These are phyloP conservation scores for Exophiala calicioides DNA, from an alignment of 2,329 filamentous ascomycete genomes.

Conservation along the genomic window DNA sequence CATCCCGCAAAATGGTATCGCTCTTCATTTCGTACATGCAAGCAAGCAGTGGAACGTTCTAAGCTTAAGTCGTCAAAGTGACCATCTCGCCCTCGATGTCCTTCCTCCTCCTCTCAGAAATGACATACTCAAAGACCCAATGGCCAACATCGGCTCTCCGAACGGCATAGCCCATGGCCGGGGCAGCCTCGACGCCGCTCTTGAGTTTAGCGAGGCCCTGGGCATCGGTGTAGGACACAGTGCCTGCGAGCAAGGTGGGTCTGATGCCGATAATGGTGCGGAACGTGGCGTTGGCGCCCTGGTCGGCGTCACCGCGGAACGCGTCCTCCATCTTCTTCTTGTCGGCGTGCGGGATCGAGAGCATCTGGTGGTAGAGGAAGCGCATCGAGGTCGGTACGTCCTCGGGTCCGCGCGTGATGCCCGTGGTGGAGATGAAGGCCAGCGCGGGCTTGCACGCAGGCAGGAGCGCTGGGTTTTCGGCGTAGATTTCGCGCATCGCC, in stretches of 20 bases:
- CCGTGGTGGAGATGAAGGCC: slow-evolving; percentile 38
- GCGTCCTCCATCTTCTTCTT: slow-evolving; percentile 42
- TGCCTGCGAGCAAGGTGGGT: slow-evolving; percentile 37
- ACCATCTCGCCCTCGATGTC: slow-evolving; percentile 31
- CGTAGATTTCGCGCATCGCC: slow-evolving; percentile 31
- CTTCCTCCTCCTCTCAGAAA: slow-evolving; percentile 23
- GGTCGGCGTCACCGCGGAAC: slow-evolving; percentile 33
- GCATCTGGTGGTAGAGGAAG: slow-evolving; percentile 37
- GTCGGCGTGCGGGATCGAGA: slow-evolving; percentile 38
- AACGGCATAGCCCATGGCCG: slow-evolving; percentile 39
- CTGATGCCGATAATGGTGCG: slow-evolving; percentile 35
- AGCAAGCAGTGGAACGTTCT: no score
- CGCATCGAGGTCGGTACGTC: slow-evolving; percentile 36
- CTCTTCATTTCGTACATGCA: no score
- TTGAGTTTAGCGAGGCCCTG: slow-evolving; percentile 33
- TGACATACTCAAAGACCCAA: slow-evolving; percentile 38
- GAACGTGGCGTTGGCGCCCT: slow-evolving; percentile 36
- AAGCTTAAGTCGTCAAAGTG: slow-evolving; percentile 26
- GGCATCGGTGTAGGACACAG: slow-evolving; percentile 22
- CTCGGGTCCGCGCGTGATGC: slow-evolving; percentile 31
- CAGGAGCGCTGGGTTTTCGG: slow-evolving; percentile 9
- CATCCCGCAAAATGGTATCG: no score
- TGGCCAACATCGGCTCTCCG: slow-evolving; percentile 39
- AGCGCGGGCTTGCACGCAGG: slow-evolving; percentile 30
- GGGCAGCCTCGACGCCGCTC: slow-evolving; percentile 33